Evolutionary conservation across 345 rosid genomes (phyloP).

Genomic region (Rhizophora mangle): DNA sequence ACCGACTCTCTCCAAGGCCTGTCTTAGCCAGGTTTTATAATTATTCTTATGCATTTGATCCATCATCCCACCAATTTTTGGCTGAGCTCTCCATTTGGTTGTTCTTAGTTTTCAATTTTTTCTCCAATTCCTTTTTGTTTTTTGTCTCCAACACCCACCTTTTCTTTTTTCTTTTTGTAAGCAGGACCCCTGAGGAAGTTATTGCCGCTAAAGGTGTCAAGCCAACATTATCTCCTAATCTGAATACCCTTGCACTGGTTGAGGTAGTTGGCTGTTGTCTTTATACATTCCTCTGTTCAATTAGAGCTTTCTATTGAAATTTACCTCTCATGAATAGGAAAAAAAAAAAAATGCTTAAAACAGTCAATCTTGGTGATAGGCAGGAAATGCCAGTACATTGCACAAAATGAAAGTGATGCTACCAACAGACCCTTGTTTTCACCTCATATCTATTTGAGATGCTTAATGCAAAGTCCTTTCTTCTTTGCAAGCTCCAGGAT

Average conservation of each 20-base stretch:
- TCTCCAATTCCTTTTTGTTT: not conserved
- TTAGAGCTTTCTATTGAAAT: not conserved
- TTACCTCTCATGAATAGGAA: not conserved
- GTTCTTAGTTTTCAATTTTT: not conserved
- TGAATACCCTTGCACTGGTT: conserved; percentile 77
- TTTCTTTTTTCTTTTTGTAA: not conserved
- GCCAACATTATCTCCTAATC: conserved; percentile 89
- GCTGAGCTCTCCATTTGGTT: conserved; percentile 2
- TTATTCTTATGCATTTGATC: conserved; percentile 12
- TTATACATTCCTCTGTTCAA: not conserved
- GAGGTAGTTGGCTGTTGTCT: conserved; percentile 50
- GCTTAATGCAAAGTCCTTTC: too few species aligned
- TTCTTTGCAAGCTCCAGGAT: too few species aligned
- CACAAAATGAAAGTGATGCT: too few species aligned
- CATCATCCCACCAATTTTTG: conserved; percentile 5
- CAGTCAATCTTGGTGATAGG: too few species aligned
- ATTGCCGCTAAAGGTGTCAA: conserved; percentile 96
- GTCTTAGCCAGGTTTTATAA: conserved; percentile 71
- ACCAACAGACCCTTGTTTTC: too few species aligned
- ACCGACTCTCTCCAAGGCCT: conserved; percentile 86
- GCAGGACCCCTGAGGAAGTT: conserved; percentile 94
- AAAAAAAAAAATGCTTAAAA: not conserved
- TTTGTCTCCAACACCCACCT: not conserved
- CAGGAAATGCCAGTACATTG: too few species aligned
- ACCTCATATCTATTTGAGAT: too few species aligned